Evolutionary conservation across 164 flowering plant genomes (phyloP).

Genomic region (Malania oleifera): DNA sequence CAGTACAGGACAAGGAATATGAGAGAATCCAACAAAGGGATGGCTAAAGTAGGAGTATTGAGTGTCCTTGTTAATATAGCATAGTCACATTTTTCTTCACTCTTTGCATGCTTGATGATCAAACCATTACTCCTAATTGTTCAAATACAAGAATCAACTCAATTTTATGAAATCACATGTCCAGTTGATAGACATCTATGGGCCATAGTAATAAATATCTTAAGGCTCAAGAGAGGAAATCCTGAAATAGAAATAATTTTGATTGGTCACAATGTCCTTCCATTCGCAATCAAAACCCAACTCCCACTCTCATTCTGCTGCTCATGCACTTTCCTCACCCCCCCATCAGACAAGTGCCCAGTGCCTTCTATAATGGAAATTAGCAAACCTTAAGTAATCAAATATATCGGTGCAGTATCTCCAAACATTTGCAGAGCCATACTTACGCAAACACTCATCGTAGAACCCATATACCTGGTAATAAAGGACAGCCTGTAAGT

Average conservation of each 20-base stretch:
- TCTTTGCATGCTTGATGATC: too few relatives aligned
- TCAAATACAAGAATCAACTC: background rate
- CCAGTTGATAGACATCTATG: background rate
- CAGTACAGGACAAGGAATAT: too few relatives aligned
- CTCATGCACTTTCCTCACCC: conserved; percentile 1
- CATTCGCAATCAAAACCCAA: background rate
- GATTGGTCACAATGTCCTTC: background rate
- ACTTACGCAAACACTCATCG: conserved; percentile 94
- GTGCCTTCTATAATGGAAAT: conserved; percentile 4
- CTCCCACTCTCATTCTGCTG: background rate
- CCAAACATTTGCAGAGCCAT: conserved; percentile 99
- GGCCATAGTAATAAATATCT: background rate
- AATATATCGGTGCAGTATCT: conserved; percentile 99
- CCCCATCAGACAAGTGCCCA: conserved; percentile 2
- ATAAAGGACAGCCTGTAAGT: conserved; percentile 11
- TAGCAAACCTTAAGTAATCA: conserved; percentile 84
- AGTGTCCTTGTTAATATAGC: too few relatives aligned
- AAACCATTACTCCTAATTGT: too few relatives aligned
- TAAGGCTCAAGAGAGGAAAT: background rate
- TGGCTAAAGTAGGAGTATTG: too few relatives aligned
- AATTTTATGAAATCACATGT: background rate
- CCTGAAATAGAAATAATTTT: background rate
- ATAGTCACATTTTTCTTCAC: too few relatives aligned
- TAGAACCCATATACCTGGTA: conserved; percentile 96
- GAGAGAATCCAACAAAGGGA: too few relatives aligned